These are phyloP conservation scores for Cocos nucifera DNA, from an alignment of 176 grass and related monocot genomes.

Conservation along the genomic window DNA sequence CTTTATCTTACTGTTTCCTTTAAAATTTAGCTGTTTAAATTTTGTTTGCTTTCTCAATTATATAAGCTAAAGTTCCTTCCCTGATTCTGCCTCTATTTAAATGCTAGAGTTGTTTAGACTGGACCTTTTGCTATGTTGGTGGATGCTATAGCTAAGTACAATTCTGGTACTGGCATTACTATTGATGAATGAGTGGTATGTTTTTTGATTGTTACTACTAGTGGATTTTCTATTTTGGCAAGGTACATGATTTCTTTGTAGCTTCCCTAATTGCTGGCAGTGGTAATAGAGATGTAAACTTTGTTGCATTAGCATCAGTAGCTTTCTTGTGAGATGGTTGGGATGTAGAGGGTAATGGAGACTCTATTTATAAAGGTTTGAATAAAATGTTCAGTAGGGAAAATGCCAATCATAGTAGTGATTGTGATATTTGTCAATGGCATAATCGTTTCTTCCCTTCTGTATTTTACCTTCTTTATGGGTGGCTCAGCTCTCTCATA, in stretches of 20 bases:
- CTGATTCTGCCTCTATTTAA: slow-evolving; percentile 13
- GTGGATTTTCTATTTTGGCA: no score
- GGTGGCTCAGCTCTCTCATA: slow-evolving; percentile 8
- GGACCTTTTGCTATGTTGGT: background rate
- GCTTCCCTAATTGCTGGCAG: no score
- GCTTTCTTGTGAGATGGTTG: no score
- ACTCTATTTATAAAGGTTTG: slow-evolving; percentile 1
- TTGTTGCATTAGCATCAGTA: no score
- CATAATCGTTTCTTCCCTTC: slow-evolving; percentile 36
- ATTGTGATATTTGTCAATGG: slow-evolving; percentile 24
- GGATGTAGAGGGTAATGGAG: background rate
- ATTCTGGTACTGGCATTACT: slow-evolving; percentile 2
- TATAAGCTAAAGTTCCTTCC: background rate
- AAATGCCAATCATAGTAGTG: slow-evolving; percentile 19
- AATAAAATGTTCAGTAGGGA: slow-evolving; percentile 17
- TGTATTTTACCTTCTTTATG: slow-evolving; percentile 32
- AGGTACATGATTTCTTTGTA: no score
- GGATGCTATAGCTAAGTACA: slow-evolving; percentile 6
- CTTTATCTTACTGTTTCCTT: slow-evolving; percentile 7
- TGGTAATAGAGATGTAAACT: no score
- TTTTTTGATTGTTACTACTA: no score
- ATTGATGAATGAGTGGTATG: background rate
- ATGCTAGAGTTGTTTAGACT: slow-evolving; percentile 14
- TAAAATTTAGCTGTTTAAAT: background rate
- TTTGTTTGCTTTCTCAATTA: slow-evolving; percentile 7